Evolutionary conservation across 1,139 yeast species (phyloP).

Genomic region (Geotrichum histeridarum): DNA sequence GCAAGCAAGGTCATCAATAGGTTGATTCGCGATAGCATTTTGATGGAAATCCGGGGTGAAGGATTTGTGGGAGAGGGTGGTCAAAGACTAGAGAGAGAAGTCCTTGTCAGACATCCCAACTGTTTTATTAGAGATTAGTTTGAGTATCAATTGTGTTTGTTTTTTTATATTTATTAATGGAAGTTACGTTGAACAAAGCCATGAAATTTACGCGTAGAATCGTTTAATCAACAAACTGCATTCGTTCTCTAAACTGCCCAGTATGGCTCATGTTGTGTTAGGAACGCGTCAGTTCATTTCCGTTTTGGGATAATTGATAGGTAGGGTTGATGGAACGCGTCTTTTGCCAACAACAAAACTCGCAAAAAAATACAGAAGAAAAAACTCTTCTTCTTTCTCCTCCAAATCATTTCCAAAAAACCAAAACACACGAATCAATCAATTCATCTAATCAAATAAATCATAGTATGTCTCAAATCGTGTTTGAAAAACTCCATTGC

Average conservation of each 20-base stretch:
- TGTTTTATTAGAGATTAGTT: conserved; percentile 7
- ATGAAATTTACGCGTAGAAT: neutral
- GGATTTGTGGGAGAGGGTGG: conserved; percentile 39
- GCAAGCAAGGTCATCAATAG: conserved; percentile 78
- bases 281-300: neutral
- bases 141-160: neutral
- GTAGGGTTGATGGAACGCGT: conserved; percentile 2
- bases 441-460: neutral
- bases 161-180: neutral
- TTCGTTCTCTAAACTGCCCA: neutral
- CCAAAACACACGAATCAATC: neutral
- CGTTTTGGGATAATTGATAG: neutral
- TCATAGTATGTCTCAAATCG: neutral
- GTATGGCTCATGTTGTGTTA: neutral
- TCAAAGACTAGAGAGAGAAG: conserved; percentile 37
- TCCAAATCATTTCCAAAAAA: neutral
- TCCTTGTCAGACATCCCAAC: conserved; percentile 86
- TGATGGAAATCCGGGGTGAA: conserved; percentile 73
- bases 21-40: conserved; percentile 77
- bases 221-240: neutral
- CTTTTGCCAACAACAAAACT: neutral
- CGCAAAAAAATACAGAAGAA: neutral
- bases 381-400: neutral
- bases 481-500: neutral
- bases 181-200: conserved; percentile 1